Evolutionary conservation across 129 eudicot species (phyloP).

Genomic region (Deinandra increscens): DNA sequence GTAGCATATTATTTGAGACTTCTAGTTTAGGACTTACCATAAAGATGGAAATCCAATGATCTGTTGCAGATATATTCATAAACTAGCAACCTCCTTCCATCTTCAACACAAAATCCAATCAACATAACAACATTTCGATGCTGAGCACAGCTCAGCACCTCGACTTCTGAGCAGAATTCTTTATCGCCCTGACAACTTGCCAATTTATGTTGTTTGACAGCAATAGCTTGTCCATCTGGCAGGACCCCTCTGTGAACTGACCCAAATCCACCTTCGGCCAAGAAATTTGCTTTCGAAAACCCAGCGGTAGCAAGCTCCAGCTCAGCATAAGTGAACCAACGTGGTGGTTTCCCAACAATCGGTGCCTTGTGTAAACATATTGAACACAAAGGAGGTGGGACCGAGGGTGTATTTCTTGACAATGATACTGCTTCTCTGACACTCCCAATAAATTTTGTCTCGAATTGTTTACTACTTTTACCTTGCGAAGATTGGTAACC

Average conservation of each 20-base stretch:
- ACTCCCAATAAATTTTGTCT: constrained; percentile 54
- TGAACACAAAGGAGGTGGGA: constrained; percentile 94
- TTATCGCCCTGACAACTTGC: constrained; percentile 97
- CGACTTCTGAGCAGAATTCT: constrained; percentile 96
- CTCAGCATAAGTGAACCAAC: constrained; percentile 81
- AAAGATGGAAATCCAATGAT: constrained; percentile 89
- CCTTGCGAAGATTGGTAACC: constrained; percentile 15
- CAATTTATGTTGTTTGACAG: constrained; percentile 94
- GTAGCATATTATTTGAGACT: neutral
- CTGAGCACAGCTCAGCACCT: constrained; percentile 94
- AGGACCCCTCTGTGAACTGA: constrained; percentile 92
- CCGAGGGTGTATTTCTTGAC: constrained; percentile 55
- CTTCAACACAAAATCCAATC: constrained; percentile 93
- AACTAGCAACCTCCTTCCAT: constrained; percentile 79
- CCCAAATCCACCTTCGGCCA: constrained; percentile 97
- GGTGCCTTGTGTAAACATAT: constrained; percentile 97
- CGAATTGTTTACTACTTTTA: constrained; percentile 26
- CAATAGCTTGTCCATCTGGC: constrained; percentile 82
- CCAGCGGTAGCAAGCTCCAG: constrained; percentile 94
- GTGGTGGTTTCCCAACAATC: constrained; percentile 85
- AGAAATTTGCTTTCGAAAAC: constrained; percentile 79
- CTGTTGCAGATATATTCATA: constrained; percentile 90
- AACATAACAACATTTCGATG: constrained; percentile 94
- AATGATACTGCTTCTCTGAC: constrained; percentile 80
- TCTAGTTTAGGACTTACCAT: constrained; percentile 45